Conservation (phyloP, 148 eudicot genomes). For the Tetragonia tetragonoides region DNA sequence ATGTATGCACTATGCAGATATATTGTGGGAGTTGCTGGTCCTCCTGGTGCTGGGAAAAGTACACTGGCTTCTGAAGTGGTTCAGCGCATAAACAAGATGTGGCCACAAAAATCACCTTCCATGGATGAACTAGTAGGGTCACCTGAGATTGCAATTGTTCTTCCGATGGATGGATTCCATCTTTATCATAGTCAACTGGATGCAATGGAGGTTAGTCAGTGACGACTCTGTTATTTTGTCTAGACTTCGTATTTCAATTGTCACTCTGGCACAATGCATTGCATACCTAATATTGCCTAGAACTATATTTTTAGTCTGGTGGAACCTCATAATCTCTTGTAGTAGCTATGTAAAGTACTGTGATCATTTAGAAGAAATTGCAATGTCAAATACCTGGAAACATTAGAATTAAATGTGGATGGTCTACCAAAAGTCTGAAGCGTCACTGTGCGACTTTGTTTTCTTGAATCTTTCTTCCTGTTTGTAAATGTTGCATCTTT, state of each 20-base stretch:
- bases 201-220: constrained; percentile 73
- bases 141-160: constrained; percentile 70
- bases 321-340: not conserved
- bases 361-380: not conserved
- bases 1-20: constrained; percentile 45
- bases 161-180: constrained; percentile 99
- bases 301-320: not conserved
- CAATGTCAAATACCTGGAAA: not conserved
- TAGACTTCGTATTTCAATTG: not conserved
- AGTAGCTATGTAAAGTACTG: not conserved
- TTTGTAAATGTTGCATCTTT: not conserved
- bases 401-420: not conserved
- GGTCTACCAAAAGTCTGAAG: not conserved
- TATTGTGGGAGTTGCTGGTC: constrained; percentile 91
- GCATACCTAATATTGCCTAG: not conserved
- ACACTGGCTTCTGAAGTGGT: constrained; percentile 83
- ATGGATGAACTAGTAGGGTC: constrained; percentile 63
- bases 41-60: constrained; percentile 99
- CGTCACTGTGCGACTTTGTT: not conserved
- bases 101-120: constrained; percentile 65
- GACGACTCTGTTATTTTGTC: constrained; percentile 1
- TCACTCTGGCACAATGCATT: not conserved
- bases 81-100: constrained; percentile 67
- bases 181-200: constrained; percentile 92
- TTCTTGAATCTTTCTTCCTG: not conserved